Percentiles rank a stretch among this genome's conserved stretches.
phyloP scores from a whole-genome alignment of 1,139 yeast species.

The Taphrina deformans region DNA sequence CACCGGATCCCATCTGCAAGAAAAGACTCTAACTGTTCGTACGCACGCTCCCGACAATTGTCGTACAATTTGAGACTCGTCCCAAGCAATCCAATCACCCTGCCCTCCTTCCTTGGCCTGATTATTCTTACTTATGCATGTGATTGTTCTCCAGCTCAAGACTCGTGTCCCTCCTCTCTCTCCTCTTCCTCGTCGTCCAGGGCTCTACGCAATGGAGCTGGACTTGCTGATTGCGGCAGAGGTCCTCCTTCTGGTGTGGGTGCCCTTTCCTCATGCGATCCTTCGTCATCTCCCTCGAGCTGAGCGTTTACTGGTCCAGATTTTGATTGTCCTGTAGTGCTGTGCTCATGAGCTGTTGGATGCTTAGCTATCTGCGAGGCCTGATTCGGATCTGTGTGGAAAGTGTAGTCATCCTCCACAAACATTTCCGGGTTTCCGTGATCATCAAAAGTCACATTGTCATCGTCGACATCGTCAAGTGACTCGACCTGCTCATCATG shows the following conservation, averaged over 20 bases:
- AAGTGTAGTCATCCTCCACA: neutral
- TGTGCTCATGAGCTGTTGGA: neutral
- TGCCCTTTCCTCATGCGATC: neutral
- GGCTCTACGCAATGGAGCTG: conserved; percentile 12
- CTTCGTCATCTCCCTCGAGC: neutral
- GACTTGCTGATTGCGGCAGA: conserved; percentile 22
- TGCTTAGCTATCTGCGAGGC: neutral
- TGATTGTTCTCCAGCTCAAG: neutral
- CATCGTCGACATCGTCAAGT: neutral
- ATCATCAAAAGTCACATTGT: neutral
- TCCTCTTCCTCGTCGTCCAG: conserved; percentile 20
- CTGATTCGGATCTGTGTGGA: neutral
- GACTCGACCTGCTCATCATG: conserved; percentile 29
- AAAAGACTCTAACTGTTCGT: neutral
- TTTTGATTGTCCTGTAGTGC: neutral
- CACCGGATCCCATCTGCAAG: neutral
- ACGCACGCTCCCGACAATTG: neutral
- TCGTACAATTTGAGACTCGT: neutral
- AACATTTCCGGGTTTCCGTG: neutral
- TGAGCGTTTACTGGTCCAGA: neutral
- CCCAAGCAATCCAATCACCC: neutral
- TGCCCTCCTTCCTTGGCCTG: neutral
- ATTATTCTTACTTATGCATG: neutral
- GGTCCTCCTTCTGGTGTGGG: conserved; percentile 24
- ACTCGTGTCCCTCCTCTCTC: neutral